phyloP scores from a whole-genome alignment of 208 protist species.

The Ichthyophonus hoferi region DNA sequence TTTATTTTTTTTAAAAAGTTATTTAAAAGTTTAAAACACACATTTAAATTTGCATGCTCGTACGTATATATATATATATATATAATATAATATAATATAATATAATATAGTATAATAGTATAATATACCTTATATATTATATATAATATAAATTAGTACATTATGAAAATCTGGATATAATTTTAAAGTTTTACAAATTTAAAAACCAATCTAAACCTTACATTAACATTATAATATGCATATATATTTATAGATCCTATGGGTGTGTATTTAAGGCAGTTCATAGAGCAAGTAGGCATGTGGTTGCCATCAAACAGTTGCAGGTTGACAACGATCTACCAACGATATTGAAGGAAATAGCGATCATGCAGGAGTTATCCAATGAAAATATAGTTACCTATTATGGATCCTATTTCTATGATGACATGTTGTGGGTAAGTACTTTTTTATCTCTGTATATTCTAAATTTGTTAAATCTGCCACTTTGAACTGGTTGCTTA shows the following conservation, averaged over 20 bases:
- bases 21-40: too few relatives aligned
- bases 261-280: constrained; percentile 40
- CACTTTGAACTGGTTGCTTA: too few relatives aligned
- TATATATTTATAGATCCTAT: constrained; percentile 14
- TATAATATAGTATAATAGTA: neutral
- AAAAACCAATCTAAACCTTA: neutral
- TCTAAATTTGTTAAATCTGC: neutral
- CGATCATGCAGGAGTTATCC: constrained; percentile 58
- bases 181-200: neutral
- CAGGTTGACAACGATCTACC: constrained; percentile 56
- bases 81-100: neutral
- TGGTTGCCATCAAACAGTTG: constrained; percentile 55
- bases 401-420: constrained; percentile 58
- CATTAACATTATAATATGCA: neutral
- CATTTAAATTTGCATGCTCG: too few relatives aligned
- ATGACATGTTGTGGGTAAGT: constrained; percentile 54
- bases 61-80: neutral
- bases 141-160: neutral
- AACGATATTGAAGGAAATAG: constrained; percentile 62
- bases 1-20: too few relatives aligned
- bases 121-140: neutral
- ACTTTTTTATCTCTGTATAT: neutral
- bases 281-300: constrained; percentile 16
- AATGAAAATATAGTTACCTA: constrained; percentile 59
- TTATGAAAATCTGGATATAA: too few relatives aligned